Evolutionary conservation across 345 rosid genomes (phyloP).

Genomic region (Mallotus nudiflorus): DNA sequence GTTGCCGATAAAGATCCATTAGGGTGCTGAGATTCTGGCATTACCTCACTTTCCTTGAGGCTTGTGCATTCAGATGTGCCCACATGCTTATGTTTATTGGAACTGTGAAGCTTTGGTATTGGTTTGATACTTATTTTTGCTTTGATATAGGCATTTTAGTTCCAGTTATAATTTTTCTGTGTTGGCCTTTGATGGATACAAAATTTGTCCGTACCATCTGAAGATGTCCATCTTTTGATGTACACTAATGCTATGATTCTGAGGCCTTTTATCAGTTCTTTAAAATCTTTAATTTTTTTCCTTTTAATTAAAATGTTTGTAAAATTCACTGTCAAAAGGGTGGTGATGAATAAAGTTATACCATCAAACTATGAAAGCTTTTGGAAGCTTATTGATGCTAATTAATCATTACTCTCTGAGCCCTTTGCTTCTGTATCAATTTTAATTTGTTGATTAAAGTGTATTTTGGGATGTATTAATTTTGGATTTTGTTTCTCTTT

Average conservation of each 20-base stretch:
- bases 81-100: too few species aligned
- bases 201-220: constrained; percentile 6
- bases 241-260: background rate
- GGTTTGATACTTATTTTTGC: too few species aligned
- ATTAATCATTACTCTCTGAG: background rate
- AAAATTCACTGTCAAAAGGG: background rate
- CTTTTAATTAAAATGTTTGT: background rate
- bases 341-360: background rate
- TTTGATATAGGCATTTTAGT: too few species aligned
- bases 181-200: background rate
- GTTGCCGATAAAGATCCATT: too few species aligned
- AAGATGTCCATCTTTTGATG: background rate
- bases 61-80: too few species aligned
- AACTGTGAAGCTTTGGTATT: too few species aligned
- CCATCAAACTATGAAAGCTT: constrained; percentile 5
- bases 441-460: too few species aligned
- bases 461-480: too few species aligned
- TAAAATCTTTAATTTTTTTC: background rate
- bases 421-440: background rate
- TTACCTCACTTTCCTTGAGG: too few species aligned
- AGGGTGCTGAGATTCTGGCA: too few species aligned
- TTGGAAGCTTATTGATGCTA: background rate
- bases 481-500: too few species aligned
- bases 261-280: background rate
- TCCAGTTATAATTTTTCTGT: too few species aligned